phyloP scores from a whole-genome alignment of 148 eudicot species.

The Heliamphora exappendiculata region DNA sequence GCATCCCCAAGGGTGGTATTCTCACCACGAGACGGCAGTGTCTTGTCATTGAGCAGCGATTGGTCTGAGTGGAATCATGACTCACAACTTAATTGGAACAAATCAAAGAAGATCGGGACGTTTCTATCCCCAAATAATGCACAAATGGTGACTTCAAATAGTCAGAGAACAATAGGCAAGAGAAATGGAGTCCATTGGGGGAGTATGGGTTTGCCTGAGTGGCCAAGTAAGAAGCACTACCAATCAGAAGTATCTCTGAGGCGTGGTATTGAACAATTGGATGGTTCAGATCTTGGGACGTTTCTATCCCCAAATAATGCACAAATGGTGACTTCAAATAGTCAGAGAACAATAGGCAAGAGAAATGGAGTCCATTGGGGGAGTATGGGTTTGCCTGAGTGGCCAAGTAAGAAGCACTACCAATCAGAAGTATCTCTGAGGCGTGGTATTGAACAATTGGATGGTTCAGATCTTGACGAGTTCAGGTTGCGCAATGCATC shows the following conservation, averaged over 20 bases:
- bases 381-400: constrained; percentile 31
- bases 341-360: constrained; percentile 21
- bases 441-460: constrained; percentile 44
- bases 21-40: constrained; percentile 54
- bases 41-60: constrained; percentile 43
- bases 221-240: constrained; percentile 43
- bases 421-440: constrained; percentile 34
- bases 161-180: constrained; percentile 33
- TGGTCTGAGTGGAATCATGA: constrained; percentile 48
- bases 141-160: constrained; percentile 27
- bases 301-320: too few relatives aligned
- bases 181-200: constrained; percentile 41
- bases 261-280: constrained; percentile 44
- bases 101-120: constrained; percentile 43
- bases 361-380: constrained; percentile 41
- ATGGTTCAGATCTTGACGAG: constrained; percentile 64
- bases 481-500: constrained; percentile 77
- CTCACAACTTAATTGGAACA: constrained; percentile 47
- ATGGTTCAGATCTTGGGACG: constrained; percentile 55
- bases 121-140: constrained; percentile 30
- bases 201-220: constrained; percentile 31
- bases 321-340: too few relatives aligned
- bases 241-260: constrained; percentile 34
- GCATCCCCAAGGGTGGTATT: constrained; percentile 41
- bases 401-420: constrained; percentile 43